phyloP scores from a whole-genome alignment of 2,329 filamentous ascomycete species.

The Blastomyces parvus region DNA sequence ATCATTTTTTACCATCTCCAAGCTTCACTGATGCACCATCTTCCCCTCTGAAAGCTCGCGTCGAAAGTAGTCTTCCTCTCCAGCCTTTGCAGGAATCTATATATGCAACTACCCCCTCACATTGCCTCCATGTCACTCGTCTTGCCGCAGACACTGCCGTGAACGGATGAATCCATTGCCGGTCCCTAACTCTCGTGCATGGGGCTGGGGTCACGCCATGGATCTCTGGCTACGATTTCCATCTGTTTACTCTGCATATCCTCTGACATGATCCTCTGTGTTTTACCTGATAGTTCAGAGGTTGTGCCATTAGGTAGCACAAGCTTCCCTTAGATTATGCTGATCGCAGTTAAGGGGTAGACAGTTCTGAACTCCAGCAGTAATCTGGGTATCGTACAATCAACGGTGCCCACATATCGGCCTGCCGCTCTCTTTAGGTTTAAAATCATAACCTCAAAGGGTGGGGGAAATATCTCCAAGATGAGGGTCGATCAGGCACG shows the following conservation, averaged over 20 bases:
- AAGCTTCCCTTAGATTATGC: constrained; percentile 25
- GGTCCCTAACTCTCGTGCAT: constrained; percentile 22
- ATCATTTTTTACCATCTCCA: background rate
- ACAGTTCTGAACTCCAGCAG: background rate
- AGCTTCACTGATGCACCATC: background rate
- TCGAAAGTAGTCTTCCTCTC: constrained; percentile 26
- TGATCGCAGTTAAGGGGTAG: constrained; percentile 18
- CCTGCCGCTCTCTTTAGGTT: background rate
- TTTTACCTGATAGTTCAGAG: constrained; percentile 28
- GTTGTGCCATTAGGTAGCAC: constrained; percentile 24
- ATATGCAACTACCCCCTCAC: constrained; percentile 22
- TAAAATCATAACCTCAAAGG: background rate
- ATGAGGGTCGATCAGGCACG: constrained; percentile 19
- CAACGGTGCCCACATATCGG: background rate
- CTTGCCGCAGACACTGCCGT: constrained; percentile 22
- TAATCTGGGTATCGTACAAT: background rate
- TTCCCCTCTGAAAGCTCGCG: constrained; percentile 26
- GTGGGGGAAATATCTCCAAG: constrained; percentile 16
- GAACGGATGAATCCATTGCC: constrained; percentile 21
- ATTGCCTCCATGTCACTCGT: constrained; percentile 20
- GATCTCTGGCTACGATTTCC: constrained; percentile 27
- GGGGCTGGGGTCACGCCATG: constrained; percentile 16
- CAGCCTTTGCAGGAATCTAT: constrained; percentile 14
- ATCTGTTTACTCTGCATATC: background rate
- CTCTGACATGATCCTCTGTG: constrained; percentile 19